Percentiles rank a stretch among this genome's conserved stretches.
phyloP scores from a whole-genome alignment of 2,329 filamentous ascomycete species.

The Epicoccum nigrum region DNA sequence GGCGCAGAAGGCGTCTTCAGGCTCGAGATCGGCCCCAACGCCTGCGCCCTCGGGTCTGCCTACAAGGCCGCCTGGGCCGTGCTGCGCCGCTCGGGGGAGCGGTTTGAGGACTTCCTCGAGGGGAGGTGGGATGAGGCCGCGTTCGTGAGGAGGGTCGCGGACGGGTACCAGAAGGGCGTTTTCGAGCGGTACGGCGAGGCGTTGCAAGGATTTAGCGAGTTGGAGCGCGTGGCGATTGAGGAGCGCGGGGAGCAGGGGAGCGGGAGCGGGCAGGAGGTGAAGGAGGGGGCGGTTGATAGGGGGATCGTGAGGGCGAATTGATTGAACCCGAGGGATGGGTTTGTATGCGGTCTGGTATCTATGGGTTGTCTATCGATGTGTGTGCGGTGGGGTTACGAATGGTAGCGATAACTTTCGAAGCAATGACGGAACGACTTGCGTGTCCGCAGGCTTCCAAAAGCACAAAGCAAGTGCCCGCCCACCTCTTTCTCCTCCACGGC shows the following conservation, averaged over 20 bases:
- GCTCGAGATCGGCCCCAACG: conserved; percentile 92
- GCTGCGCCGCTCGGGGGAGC: conserved; percentile 70
- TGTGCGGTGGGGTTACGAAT: too few relatives aligned
- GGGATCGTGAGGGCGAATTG: conserved; percentile 2
- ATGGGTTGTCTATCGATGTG: too few relatives aligned
- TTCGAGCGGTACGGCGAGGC: conserved; percentile 82
- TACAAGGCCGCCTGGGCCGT: conserved; percentile 96
- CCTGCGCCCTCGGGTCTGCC: conserved; percentile 89
- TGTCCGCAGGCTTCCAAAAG: too few relatives aligned
- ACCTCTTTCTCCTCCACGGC: too few relatives aligned
- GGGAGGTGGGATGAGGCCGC: conserved; percentile 83
- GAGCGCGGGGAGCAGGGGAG: conserved; percentile 34
- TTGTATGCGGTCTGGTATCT: too few relatives aligned
- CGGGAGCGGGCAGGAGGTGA: background rate
- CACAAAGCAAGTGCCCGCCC: too few relatives aligned
- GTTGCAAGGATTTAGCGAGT: conserved; percentile 74
- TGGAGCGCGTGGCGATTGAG: conserved; percentile 71
- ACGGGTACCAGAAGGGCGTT: conserved; percentile 75
- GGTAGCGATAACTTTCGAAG: too few relatives aligned
- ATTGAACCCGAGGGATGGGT: background rate
- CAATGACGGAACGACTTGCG: too few relatives aligned
- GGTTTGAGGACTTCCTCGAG: conserved; percentile 87
- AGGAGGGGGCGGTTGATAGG: background rate
- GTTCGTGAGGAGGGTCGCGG: conserved; percentile 80
- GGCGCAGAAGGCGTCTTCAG: conserved; percentile 89